phyloP scores from a whole-genome alignment of 352 stramenopile genomes.

The Phytophthora constricta region DNA sequence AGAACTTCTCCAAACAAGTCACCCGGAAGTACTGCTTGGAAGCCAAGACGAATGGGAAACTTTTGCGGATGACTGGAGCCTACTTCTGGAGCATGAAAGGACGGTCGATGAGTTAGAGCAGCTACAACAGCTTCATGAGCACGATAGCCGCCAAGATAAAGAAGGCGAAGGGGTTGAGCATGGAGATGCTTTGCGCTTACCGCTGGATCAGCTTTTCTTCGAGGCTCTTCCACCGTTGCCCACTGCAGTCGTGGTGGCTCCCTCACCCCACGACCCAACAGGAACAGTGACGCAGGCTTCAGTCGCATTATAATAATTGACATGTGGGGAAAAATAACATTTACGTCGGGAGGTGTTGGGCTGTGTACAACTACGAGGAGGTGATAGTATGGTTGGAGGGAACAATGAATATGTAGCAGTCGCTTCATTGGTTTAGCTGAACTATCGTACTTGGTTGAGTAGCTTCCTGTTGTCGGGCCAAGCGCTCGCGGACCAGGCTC shows the following conservation, averaged over 20 bases:
- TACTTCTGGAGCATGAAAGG: constrained; percentile 60
- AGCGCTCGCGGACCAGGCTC: constrained; percentile 66
- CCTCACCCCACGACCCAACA: constrained; percentile 33
- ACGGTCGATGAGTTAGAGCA: constrained; percentile 66
- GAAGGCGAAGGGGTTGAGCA: neutral
- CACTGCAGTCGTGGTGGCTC: constrained; percentile 32
- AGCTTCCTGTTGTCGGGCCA: neutral
- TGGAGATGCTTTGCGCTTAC: constrained; percentile 11
- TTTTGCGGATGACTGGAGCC: constrained; percentile 67
- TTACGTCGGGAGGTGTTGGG: too few species aligned
- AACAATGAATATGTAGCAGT: neutral
- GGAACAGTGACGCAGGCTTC: constrained; percentile 28
- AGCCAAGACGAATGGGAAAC: constrained; percentile 56
- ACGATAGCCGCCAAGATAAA: constrained; percentile 19
- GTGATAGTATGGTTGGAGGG: neutral
- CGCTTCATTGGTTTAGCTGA: neutral
- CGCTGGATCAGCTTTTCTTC: constrained; percentile 40
- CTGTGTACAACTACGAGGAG: neutral
- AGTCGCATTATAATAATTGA: constrained; percentile 32
- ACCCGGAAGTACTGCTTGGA: constrained; percentile 57
- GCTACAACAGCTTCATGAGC: constrained; percentile 30
- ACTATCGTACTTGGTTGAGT: neutral
- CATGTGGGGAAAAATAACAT: too few species aligned
- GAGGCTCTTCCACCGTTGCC: constrained; percentile 40
- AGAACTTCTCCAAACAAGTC: constrained; percentile 30